Evolutionary conservation across 2,329 filamentous ascomycete genomes (phyloP).

Genomic region (Trichothecium sympodiale): DNA sequence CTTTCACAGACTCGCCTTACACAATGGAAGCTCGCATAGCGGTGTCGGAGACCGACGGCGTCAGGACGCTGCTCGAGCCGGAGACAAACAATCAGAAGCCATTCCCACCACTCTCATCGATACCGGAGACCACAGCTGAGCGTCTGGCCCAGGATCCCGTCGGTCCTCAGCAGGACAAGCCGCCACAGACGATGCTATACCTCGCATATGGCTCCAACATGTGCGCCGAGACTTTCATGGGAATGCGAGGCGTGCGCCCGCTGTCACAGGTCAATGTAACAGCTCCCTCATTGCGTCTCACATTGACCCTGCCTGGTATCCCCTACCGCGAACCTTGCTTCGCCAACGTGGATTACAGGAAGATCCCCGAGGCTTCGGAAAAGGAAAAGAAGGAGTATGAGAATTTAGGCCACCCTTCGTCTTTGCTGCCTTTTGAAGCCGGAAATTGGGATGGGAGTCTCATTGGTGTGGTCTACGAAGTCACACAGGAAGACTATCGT

Average conservation of each 20-base stretch:
- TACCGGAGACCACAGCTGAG: slow-evolving; percentile 17
- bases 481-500: slow-evolving; percentile 70
- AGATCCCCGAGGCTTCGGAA: slow-evolving; percentile 29
- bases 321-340: slow-evolving; percentile 90
- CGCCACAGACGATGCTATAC: slow-evolving; percentile 52
- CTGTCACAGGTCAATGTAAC: slow-evolving; percentile 72
- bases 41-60: no score
- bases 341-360: slow-evolving; percentile 62
- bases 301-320: slow-evolving; percentile 76
- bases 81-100: no score
- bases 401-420: no score
- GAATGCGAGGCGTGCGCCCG: slow-evolving; percentile 66
- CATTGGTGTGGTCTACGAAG: slow-evolving; percentile 91
- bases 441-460: slow-evolving; percentile 65
- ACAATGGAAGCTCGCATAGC: slow-evolving; percentile 10
- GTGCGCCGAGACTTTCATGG: slow-evolving; percentile 66
- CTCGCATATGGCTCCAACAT: slow-evolving; percentile 92
- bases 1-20: slow-evolving; percentile 4
- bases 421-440: neutral
- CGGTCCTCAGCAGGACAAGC: slow-evolving; percentile 11
- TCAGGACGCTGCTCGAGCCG: no score
- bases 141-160: slow-evolving; percentile 17
- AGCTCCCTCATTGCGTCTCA: slow-evolving; percentile 65
- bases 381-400: neutral
- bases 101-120: slow-evolving; percentile 12